Conservation (phyloP, 495 filamentous ascomycete genomes). For the Podospora sp. region DNA sequence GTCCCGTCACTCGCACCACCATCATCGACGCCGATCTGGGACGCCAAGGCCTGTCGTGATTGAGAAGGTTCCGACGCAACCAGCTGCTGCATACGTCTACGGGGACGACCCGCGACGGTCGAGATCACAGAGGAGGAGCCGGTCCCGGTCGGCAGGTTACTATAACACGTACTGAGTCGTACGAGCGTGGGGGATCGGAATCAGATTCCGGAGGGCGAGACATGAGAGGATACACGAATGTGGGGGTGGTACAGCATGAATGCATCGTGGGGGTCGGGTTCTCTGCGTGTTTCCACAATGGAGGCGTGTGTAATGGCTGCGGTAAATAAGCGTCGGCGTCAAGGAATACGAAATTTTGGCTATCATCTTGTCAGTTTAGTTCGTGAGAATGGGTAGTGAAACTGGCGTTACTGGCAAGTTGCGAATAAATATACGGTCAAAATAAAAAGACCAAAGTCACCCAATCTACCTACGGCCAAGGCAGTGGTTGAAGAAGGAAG, state of each 20-base stretch:
- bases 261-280: not conserved
- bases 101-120: constrained; percentile 15
- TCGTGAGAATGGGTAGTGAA: too few relatives aligned
- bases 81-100: constrained; percentile 23
- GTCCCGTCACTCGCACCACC: constrained; percentile 1
- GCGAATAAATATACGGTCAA: too few relatives aligned
- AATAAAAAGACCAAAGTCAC: too few relatives aligned
- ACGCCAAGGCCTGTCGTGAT: constrained; percentile 24
- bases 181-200: not conserved
- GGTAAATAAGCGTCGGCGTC: not conserved
- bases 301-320: not conserved
- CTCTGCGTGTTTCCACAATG: not conserved
- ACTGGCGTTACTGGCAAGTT: too few relatives aligned
- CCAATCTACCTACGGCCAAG: too few relatives aligned
- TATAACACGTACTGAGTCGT: constrained; percentile 21
- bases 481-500: too few relatives aligned
- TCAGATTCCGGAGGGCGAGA: not conserved
- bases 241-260: not conserved
- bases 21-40: constrained; percentile 20
- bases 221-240: not conserved
- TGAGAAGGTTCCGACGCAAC: constrained; percentile 20
- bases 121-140: constrained; percentile 3
- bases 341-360: not conserved
- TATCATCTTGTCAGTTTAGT: constrained; percentile 28
- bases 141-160: constrained; percentile 29